Evolutionary conservation across 768 basidiomycete species (phyloP), one percentile per base, ranked within the genome.

Genomic region (Mycena kentingensis): DNA sequence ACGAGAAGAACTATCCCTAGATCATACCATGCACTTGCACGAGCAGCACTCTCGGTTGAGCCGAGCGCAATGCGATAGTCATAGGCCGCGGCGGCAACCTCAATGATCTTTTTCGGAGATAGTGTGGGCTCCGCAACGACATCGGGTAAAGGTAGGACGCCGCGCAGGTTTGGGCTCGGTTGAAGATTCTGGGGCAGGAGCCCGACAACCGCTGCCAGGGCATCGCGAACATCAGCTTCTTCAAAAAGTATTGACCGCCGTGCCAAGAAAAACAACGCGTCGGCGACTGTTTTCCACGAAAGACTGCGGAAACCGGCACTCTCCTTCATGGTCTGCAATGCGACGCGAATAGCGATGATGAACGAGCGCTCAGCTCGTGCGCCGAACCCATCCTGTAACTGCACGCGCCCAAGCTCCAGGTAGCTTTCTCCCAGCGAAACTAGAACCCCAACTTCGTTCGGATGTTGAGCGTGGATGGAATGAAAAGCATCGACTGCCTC

Each of bases 221-320:
- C 56, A 34, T 60, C 57, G 19, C 68, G 67, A 10, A 85, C 67
- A 13, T 57, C 52, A 2, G 56, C 63, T 56, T 76, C 73, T 22
- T 87, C 73, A 11, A 72, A 65, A 55, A 82, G 85, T 4, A 71
- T 69, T 2, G 79, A 70, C 38, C 76, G 73, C 25, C 67, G 69
- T 3, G 87, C 86, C 12, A 98, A 70, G 43, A 81, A 77, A 60
- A 84, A 83, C 4, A 90, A 67, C 3, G 87, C 83, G 66, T 99
- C 95, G 0, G 83, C 90, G 11, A 85, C 75, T 6, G 77, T 71
- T 67, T 98, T 98, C 96, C 95, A 98, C 4, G 80, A 80, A 3
- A 90, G 74, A 4, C 79, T 73, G 16, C 88, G 81, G 65, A 89
- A 87, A 1, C 87, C 86, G 8, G 82, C 66, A 36, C 78, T 78